Base-by-base conservation (phyloP, 140 eudicot species). In the Flaveria floridana region DNA sequence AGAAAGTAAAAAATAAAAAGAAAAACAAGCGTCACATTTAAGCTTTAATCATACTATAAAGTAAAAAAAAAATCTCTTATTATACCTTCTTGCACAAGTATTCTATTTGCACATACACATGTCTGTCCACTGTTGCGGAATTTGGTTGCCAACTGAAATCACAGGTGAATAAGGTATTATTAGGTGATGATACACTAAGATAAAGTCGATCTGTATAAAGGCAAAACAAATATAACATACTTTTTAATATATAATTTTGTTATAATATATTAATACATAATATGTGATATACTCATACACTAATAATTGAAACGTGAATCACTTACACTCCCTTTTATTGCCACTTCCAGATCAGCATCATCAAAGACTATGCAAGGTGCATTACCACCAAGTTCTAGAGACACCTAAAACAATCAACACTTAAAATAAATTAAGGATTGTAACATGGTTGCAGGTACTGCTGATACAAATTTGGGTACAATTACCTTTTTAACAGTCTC, bases 381-480 rank as follows among this genome's bases (percentile, higher is more conserved):
- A 83, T 91, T 91, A 66, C 97, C 97, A 77, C 96, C 97, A 86
- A 91, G 96, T 80, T 91, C 97, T 30, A 91, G 81, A 67, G 97
- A 88, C 44, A 91, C 88, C 97, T 91, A 72, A 76, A 57, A 44
- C 62, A 56, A 39, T 59, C 10, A n/a, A 14, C 25, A 15, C 2
- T 14, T 23, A n/a, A 15, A n/a, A n/a, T 3, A 63, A n/a, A 34
- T 15, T 46, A 79, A 15, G 25, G 2, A 65, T 65, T 37, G 50
- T 13, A 65, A 65, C 25, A 30, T n/a, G 10, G 9, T 25, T 26
- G 21, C 2, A 4, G 4, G 25, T 5, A 64, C 19, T n/a, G 48
- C 50, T 1, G 14, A 62, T 62, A 62, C 20, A 62, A 13, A 62
- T 62, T 26, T 30, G 10, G 30, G 5, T 26, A 63, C n/a, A 23